Conservation (phyloP, 2,329 filamentous ascomycete species). For the Gnomoniopsis sp. region DNA sequence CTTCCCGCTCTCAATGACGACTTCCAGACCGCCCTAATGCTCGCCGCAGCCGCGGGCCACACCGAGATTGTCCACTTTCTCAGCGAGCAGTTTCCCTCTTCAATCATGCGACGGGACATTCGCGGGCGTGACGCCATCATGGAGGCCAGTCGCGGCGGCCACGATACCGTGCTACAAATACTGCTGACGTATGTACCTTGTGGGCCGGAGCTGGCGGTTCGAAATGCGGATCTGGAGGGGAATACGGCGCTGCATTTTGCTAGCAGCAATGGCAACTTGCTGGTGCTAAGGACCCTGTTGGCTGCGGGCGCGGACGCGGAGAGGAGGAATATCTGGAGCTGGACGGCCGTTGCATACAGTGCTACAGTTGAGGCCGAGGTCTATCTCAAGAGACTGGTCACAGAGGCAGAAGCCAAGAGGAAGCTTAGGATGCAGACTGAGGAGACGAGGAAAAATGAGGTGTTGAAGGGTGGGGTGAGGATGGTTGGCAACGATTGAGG, state of each 20-base stretch:
- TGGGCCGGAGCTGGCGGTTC: slow-evolving; percentile 51
- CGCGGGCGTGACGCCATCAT: slow-evolving; percentile 70
- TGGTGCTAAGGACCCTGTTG: slow-evolving; percentile 72
- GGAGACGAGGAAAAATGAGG: slow-evolving; percentile 37
- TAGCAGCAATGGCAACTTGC: slow-evolving; percentile 74
- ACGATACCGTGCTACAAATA: slow-evolving; percentile 64
- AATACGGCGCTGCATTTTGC: slow-evolving; percentile 88
- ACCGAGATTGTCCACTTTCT: slow-evolving; percentile 72
- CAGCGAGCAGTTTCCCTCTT: slow-evolving; percentile 58
- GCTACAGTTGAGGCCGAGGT: slow-evolving; percentile 80
- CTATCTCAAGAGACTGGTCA: slow-evolving; percentile 74
- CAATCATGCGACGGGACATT: slow-evolving; percentile 63
- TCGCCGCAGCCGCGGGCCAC: slow-evolving; percentile 67
- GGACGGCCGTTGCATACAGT: slow-evolving; percentile 81
- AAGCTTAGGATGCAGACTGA: slow-evolving; percentile 35
- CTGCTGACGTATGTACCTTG: slow-evolving; percentile 58
- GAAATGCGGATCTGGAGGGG: slow-evolving; percentile 64
- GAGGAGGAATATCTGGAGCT: slow-evolving; percentile 70
- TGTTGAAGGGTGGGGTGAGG: slow-evolving; percentile 42
- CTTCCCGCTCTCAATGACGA: slow-evolving; percentile 75
- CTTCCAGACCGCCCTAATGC: slow-evolving; percentile 77
- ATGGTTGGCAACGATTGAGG: slow-evolving; percentile 33
- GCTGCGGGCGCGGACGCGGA: slow-evolving; percentile 74
- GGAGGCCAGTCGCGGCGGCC: slow-evolving; percentile 57
- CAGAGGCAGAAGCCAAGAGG: slow-evolving; percentile 64